These are phyloP conservation scores for Metarhizium sp. DNA, from an alignment of 2,329 filamentous ascomycete species.

Conservation along the genomic window DNA sequence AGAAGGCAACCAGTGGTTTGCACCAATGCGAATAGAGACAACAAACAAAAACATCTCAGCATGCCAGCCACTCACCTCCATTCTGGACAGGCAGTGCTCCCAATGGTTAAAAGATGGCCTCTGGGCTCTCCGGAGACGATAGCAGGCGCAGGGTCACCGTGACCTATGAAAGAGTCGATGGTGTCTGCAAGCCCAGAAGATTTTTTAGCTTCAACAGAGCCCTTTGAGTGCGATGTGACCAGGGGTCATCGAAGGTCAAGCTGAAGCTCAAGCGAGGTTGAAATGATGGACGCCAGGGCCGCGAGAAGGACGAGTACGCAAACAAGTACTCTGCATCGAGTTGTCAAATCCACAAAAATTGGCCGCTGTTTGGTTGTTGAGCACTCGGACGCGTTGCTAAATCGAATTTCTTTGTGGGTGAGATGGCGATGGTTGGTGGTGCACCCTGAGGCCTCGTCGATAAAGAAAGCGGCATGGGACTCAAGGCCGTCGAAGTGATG, in stretches of 20 bases:
- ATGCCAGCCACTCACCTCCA: slow-evolving; percentile 7
- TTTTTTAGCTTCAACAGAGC: too few relatives aligned
- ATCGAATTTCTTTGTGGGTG: not conserved
- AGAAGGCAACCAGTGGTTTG: not conserved
- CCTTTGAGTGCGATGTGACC: not conserved
- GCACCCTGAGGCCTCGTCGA: not conserved
- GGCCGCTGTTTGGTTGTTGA: not conserved
- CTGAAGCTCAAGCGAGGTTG: not conserved
- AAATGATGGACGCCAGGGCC: not conserved
- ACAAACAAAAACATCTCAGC: not conserved
- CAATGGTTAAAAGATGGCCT: not conserved
- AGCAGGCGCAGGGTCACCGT: not conserved
- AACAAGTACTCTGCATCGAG: not conserved
- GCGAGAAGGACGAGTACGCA: not conserved
- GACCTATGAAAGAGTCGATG: not conserved
- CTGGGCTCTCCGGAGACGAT: too few relatives aligned
- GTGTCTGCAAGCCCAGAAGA: too few relatives aligned
- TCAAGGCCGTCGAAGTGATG: not conserved
- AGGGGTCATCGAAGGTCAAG: not conserved
- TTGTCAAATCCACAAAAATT: not conserved
- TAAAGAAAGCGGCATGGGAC: not conserved
- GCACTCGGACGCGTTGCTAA: not conserved
- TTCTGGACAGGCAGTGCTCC: not conserved
- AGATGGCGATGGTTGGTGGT: not conserved
- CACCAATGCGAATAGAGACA: not conserved